These are phyloP conservation scores for Phlebopus sp. DNA, from an alignment of 1,284 basidiomycete genomes.

Conservation along the genomic window DNA sequence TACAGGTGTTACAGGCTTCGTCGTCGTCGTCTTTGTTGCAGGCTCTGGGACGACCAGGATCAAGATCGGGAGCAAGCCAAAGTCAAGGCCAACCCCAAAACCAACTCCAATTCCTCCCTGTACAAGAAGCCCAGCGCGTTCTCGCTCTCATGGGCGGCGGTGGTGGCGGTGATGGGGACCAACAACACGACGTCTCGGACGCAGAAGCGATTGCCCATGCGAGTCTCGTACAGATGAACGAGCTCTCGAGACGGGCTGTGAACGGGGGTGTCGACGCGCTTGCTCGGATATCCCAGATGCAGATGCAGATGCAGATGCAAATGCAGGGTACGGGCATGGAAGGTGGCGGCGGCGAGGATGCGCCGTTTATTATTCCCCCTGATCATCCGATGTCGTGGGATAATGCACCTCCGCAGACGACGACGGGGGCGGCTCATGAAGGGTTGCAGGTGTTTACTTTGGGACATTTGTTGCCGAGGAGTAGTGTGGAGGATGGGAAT, in stretches of 20 bases:
- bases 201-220: slow-evolving; percentile 57
- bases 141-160: slow-evolving; percentile 43
- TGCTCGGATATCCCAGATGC: slow-evolving; percentile 25
- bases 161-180: too few relatives aligned
- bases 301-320: slow-evolving; percentile 20
- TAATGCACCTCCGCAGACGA: slow-evolving; percentile 17
- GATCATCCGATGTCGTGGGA: slow-evolving; percentile 29
- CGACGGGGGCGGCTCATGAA: slow-evolving; percentile 39
- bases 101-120: slow-evolving; percentile 48
- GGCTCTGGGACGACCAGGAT: slow-evolving; percentile 15
- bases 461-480: slow-evolving; percentile 71
- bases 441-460: slow-evolving; percentile 81
- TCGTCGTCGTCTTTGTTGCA: slow-evolving; percentile 26
- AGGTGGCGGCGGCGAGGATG: slow-evolving; percentile 26
- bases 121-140: slow-evolving; percentile 56
- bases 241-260: slow-evolving; percentile 61
- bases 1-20: slow-evolving; percentile 3
- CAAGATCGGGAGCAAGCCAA: too few relatives aligned
- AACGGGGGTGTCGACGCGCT: slow-evolving; percentile 35
- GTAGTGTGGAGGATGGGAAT: slow-evolving; percentile 47
- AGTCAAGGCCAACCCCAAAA: slow-evolving; percentile 3
- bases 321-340: slow-evolving; percentile 23
- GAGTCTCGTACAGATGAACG: slow-evolving; percentile 67
- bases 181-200: slow-evolving; percentile 28
- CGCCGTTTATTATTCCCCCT: slow-evolving; percentile 38